Base-by-base conservation (phyloP, 345 rosid genomes). In the Salix suchowensis region DNA sequence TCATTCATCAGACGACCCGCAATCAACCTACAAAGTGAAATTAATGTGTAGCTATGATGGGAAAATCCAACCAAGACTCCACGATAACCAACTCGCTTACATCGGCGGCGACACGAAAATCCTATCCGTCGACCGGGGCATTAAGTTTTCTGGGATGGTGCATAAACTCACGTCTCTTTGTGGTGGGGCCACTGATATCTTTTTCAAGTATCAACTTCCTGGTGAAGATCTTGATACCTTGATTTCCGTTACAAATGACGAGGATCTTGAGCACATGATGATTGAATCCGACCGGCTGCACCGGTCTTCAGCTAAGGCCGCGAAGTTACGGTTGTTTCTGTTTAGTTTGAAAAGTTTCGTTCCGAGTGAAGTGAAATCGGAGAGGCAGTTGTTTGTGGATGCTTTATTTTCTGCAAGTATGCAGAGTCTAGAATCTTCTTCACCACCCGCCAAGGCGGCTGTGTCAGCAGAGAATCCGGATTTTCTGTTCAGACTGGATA, bases 11-110 rank as follows among this genome's bases (percentile, higher is more conserved):
- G 90, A 90, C 30, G 82, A 68, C 10, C 67, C 23, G 88, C 67
- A 2, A 16, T 28, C 16, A 28, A 13, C 67, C 6, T 84, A 80
- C 79, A 85, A 79, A 79, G 87, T 83, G 68, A 87, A 87, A 80
- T 74, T 90, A 74, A 86, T 88, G 89, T 88, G 92, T 83, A 90
- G 92, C 76, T 88, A 88, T 39, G 91, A 90, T 50, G 92, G 92
- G 65, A 87, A 88, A 82, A 90, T 90, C 75, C 91, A 85, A 60
- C 92, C 90, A 28, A 83, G 92, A 6, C 87, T 85, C 23, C 92
- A 88, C 74, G 92, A 87, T 58, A 85, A 88, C 73, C 87, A 82
- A 26, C 89, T 90, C 72, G 79, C 88, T 64, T 87, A 88, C 73
- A 54, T 83, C 65, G 89, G 92, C 54, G 92, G 94, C 19, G 94